phyloP scores from a whole-genome alignment of 1,284 basidiomycete species.

The Cutaneotrichosporon sp. region DNA sequence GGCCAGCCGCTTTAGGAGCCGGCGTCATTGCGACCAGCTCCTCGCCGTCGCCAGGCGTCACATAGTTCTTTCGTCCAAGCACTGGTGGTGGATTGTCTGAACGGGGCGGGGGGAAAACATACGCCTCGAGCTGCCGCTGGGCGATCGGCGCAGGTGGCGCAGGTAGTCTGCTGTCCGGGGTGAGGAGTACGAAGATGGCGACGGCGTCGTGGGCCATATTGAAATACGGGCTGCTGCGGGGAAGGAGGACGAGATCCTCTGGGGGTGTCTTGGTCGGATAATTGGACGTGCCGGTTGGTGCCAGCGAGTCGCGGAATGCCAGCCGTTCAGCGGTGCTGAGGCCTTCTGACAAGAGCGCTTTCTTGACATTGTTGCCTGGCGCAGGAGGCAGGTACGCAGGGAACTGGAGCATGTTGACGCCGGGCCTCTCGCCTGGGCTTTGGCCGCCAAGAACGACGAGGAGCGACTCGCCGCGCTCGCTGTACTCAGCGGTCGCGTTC shows the following conservation, averaged over 20 bases:
- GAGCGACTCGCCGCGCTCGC: slow-evolving; percentile 60
- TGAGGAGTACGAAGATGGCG: slow-evolving; percentile 55
- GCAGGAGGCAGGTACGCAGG: slow-evolving; percentile 56
- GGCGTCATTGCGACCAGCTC: slow-evolving; percentile 17
- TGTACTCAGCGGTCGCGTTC: slow-evolving; percentile 43
- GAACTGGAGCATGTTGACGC: slow-evolving; percentile 66
- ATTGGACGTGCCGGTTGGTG: slow-evolving; percentile 57
- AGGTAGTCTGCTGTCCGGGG: slow-evolving; percentile 39
- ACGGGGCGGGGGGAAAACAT: slow-evolving; percentile 50
- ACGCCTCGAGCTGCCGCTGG: slow-evolving; percentile 46
- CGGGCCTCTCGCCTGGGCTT: slow-evolving; percentile 56
- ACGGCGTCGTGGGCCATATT: slow-evolving; percentile 64
- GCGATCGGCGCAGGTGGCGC: slow-evolving; percentile 33
- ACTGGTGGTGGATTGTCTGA: slow-evolving; percentile 34
- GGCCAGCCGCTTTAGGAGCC: neutral
- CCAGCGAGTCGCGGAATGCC: slow-evolving; percentile 62
- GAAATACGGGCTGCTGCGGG: slow-evolving; percentile 68
- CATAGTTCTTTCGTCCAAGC: slow-evolving; percentile 44
- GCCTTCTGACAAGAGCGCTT: slow-evolving; percentile 25
- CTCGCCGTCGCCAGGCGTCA: slow-evolving; percentile 40
- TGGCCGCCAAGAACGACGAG: slow-evolving; percentile 76
- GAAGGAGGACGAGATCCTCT: slow-evolving; percentile 75
- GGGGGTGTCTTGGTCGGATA: slow-evolving; percentile 61
- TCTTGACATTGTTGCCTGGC: neutral
- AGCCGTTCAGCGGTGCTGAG: slow-evolving; percentile 57